Base-by-base conservation (phyloP, 2,329 filamentous ascomycete genomes). In the Scedosporium dehoogii region DNA sequence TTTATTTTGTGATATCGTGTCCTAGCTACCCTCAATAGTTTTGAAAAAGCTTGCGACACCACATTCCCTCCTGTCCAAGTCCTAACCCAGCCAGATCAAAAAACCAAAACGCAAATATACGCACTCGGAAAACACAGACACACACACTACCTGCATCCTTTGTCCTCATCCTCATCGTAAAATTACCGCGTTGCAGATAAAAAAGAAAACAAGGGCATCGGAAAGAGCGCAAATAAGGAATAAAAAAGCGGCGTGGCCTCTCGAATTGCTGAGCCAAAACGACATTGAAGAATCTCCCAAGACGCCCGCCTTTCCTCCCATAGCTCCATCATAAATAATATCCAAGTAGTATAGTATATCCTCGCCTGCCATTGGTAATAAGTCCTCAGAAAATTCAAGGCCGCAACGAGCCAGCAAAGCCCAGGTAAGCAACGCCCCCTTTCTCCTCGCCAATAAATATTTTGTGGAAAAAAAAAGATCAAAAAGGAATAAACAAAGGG, bases 401-500 rank as follows among this genome's bases (percentile, higher is more conserved):
- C 48, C 48, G 18, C 9, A n/a, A 53, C 58, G 5, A 53, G 29
- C 21, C 59, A 25, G 14, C 16, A 38, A 41, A 63, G 41, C 60
- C 33, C 6, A 48, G 16, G 16, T 48, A 3, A 48, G 18, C 44
- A 21, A n/a, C 44, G 16, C 44, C n/a, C 18, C n/a, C n/a, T 21
- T 18, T 21, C 44, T 48, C 18, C 44, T n/a, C 44, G 44, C 18
- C 18, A 48, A 21, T 21, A 48, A 21, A 21, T 1, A 48, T 18
- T 21, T n/a, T 14, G 3, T 38, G 33, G 12, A 10, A 16, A 21
- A 48, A 48, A 55, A 55, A 55, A 29, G 6, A 64, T 18, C 57
- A 18, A 57, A 56, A 56, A 57, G 55, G 16, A 9, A 60, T 51
- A 63, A 23, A 33, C 10, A 60, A 59, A 46, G 33, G 42, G 38